phyloP scores from a whole-genome alignment of 2,329 filamentous ascomycete species.

The Tolypocladium paradoxum region DNA sequence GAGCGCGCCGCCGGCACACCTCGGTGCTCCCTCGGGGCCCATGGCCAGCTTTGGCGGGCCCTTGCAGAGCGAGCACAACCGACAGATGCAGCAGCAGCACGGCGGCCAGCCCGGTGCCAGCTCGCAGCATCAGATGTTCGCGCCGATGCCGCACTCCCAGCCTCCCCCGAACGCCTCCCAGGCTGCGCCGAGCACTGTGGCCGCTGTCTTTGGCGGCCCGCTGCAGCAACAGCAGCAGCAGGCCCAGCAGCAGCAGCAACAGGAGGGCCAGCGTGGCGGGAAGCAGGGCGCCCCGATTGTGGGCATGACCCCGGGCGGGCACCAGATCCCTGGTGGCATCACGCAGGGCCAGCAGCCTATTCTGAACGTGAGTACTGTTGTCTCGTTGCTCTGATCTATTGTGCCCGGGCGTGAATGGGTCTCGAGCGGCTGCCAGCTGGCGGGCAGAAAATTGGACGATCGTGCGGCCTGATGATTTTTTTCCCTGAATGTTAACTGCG shows the following conservation, averaged over 20 bases:
- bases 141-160: slow-evolving; percentile 39
- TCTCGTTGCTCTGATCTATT: slow-evolving; percentile 2
- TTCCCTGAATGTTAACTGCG: neutral
- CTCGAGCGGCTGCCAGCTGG: slow-evolving; percentile 1
- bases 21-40: slow-evolving; percentile 41
- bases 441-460: neutral
- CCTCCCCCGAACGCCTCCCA: slow-evolving; percentile 41
- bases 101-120: slow-evolving; percentile 34
- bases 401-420: neutral
- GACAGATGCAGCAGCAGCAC: slow-evolving; percentile 44
- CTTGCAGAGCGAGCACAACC: slow-evolving; percentile 39
- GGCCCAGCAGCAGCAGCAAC: slow-evolving; percentile 40
- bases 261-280: slow-evolving; percentile 48
- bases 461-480: neutral
- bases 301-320: slow-evolving; percentile 30
- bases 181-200: slow-evolving; percentile 47
- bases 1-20: slow-evolving; percentile 39
- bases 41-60: slow-evolving; percentile 43
- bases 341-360: slow-evolving; percentile 33
- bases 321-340: slow-evolving; percentile 27
- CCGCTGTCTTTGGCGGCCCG: slow-evolving; percentile 59
- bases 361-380: slow-evolving; percentile 36
- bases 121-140: slow-evolving; percentile 46
- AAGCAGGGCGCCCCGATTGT: slow-evolving; percentile 33
- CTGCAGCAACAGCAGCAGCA: slow-evolving; percentile 44